Evolutionary conservation across 1,139 yeast genomes (phyloP).

Genomic region (Entelexis paramagnoliae): DNA sequence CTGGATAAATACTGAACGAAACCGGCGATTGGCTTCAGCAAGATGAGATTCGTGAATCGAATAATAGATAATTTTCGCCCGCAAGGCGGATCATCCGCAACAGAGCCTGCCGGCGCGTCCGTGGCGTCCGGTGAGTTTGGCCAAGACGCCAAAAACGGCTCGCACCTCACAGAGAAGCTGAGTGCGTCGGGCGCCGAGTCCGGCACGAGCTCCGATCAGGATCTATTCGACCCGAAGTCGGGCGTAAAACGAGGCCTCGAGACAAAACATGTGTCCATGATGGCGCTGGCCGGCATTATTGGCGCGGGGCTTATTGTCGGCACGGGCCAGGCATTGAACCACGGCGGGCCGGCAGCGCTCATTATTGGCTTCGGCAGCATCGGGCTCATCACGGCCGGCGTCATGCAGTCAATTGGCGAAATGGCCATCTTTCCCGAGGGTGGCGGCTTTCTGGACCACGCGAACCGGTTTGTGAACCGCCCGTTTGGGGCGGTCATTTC

Average conservation of each 20-base stretch:
- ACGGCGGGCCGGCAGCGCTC: slow-evolving; percentile 57
- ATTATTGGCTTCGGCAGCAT: slow-evolving; percentile 48
- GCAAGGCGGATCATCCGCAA: neutral
- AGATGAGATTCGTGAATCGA: neutral
- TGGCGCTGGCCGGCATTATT: slow-evolving; percentile 55
- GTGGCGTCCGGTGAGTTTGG: neutral
- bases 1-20: neutral
- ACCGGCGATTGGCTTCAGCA: neutral
- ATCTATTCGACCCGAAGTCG: slow-evolving; percentile 24
- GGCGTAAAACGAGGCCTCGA: slow-evolving; percentile 43
- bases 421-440: slow-evolving; percentile 52
- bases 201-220: neutral
- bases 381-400: slow-evolving; percentile 48
- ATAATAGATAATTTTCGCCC: neutral
- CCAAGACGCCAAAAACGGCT: neutral
- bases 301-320: slow-evolving; percentile 63
- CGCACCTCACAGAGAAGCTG: neutral
- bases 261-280: slow-evolving; percentile 46
- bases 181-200: neutral
- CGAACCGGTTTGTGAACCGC: slow-evolving; percentile 47
- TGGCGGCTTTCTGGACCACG: slow-evolving; percentile 53
- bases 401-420: slow-evolving; percentile 57
- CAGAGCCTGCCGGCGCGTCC: neutral
- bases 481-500: slow-evolving; percentile 55
- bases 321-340: slow-evolving; percentile 48